Conservation (phyloP, 148 eudicot species). For the Chenopodium suecicum region DNA sequence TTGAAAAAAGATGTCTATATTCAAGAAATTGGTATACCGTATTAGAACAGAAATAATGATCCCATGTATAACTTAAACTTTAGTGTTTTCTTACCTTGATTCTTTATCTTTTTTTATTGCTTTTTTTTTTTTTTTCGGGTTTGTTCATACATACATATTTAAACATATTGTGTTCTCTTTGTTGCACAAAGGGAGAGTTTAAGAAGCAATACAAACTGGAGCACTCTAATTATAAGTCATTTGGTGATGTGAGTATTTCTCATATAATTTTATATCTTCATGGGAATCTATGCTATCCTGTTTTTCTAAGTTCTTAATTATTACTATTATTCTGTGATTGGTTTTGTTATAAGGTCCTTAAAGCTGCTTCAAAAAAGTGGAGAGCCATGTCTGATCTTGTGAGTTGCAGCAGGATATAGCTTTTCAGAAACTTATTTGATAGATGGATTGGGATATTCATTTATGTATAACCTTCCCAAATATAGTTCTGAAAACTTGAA, state of each 20-base stretch:
- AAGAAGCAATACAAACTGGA: constrained; percentile 23
- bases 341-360: constrained; percentile 15
- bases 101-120: not conserved
- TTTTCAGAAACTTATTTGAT: not conserved
- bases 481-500: not conserved
- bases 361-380: constrained; percentile 30
- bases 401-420: constrained; percentile 11
- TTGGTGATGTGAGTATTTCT: constrained; percentile 19
- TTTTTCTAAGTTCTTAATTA: not conserved
- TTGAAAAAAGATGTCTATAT: not conserved
- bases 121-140: not conserved
- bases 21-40: not conserved
- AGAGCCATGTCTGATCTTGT: constrained; percentile 27
- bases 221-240: constrained; percentile 8
- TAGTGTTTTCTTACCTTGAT: not conserved
- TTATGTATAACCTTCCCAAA: not conserved
- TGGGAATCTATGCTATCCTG: not conserved
- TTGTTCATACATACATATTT: not conserved
- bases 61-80: too few species aligned
- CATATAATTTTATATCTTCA: not conserved
- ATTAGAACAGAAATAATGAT: not conserved
- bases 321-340: not conserved
- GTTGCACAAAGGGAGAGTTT: constrained; percentile 32
- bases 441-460: too few species aligned
- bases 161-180: constrained; percentile 3